phyloP scores from a whole-genome alignment of 371 early-diverging fungal species.

The Nematocida sp. region DNA sequence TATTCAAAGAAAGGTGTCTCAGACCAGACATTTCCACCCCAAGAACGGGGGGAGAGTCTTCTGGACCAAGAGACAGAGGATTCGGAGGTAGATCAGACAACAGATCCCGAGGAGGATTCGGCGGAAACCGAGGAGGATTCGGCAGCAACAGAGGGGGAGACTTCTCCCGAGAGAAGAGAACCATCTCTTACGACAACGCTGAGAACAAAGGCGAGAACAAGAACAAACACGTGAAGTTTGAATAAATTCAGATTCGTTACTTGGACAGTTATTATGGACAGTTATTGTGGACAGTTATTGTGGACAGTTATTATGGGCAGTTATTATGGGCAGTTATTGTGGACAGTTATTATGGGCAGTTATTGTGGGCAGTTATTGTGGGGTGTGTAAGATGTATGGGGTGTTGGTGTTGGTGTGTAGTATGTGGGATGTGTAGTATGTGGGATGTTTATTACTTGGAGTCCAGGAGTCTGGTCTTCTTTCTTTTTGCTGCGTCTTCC shows the following conservation, averaged over 20 bases:
- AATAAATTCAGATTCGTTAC: conserved; percentile 23
- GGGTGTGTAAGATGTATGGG: no score
- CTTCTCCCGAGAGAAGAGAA: conserved; percentile 32
- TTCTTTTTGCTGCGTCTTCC: neutral
- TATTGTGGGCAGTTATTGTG: no score
- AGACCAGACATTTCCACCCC: conserved; percentile 46
- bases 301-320: neutral
- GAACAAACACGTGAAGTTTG: conserved; percentile 51
- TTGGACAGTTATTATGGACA: neutral
- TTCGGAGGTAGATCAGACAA: neutral
- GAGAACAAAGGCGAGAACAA: no score
- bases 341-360: no score
- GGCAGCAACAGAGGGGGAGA: neutral
- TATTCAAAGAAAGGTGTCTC: conserved; percentile 59
- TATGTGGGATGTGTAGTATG: no score
- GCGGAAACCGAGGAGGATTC: conserved; percentile 8
- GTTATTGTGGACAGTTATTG: neutral
- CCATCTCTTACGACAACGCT: conserved; percentile 41
- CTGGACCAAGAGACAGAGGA: conserved; percentile 14
- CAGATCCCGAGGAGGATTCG: neutral
- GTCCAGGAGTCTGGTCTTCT: neutral
- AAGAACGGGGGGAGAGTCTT: conserved; percentile 13
- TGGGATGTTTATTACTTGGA: neutral
- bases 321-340: no score
- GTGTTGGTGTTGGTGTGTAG: no score